These are phyloP conservation scores for Camelina laxa DNA, from an alignment of 345 rosid genomes.

Conservation along the genomic window DNA sequence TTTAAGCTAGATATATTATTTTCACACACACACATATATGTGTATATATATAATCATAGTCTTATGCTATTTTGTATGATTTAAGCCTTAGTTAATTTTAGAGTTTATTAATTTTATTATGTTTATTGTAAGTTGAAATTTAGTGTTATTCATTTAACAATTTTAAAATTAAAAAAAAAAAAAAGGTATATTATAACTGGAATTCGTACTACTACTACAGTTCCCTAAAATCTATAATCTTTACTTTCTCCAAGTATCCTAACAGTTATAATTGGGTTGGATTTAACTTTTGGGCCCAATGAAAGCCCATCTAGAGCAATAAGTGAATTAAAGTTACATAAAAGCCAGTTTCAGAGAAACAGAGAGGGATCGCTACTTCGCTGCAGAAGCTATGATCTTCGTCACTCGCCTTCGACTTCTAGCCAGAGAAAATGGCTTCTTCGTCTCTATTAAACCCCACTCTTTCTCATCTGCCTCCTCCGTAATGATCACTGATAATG, in stretches of 20 bases:
- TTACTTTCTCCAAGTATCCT: no score
- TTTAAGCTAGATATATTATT: not conserved
- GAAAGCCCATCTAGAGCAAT: not conserved
- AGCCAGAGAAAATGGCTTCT: slow-evolving; percentile 35
- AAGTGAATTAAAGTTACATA: no score
- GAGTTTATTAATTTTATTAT: no score
- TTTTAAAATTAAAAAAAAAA: no score
- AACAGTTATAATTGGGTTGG: not conserved
- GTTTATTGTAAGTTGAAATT: no score
- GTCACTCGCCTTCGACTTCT: slow-evolving; percentile 19
- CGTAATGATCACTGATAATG: not conserved
- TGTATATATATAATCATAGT: no score
- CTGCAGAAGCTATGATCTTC: slow-evolving; percentile 24
- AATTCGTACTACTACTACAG: no score
- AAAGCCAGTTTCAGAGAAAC: not conserved
- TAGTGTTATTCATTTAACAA: not conserved
- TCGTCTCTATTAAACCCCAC: slow-evolving; percentile 6
- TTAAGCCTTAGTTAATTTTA: no score
- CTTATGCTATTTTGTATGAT: no score
- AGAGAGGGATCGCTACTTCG: not conserved
- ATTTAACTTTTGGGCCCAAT: not conserved
- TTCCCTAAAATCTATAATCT: no score
- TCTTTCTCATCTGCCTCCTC: slow-evolving; percentile 34
- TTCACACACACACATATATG: not conserved
- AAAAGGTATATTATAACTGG: no score